Conservation (phyloP, 164 flowering plant species). For the Dillenia turbinata region DNA sequence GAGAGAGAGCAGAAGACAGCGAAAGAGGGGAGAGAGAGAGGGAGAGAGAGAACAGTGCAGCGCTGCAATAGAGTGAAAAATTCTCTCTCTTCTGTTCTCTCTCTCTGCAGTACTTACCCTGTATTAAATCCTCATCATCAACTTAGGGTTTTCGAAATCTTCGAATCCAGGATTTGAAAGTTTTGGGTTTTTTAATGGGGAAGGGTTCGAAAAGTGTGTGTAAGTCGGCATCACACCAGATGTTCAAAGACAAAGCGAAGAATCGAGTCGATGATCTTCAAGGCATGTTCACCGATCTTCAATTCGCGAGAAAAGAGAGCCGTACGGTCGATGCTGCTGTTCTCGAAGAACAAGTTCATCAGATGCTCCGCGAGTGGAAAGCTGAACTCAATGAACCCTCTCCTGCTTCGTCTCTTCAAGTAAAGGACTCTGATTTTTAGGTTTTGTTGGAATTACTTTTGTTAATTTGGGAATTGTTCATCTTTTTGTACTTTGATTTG, state of each 20-base stretch:
- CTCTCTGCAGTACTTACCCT: background rate
- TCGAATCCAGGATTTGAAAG: background rate
- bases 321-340: conserved; percentile 57
- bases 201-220: conserved; percentile 65
- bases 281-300: conserved; percentile 79
- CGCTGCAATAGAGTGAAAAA: too few relatives aligned
- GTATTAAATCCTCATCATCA: background rate
- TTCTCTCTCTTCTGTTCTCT: conserved; percentile 1
- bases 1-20: background rate
- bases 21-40: background rate
- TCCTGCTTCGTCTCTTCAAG: conserved; percentile 82
- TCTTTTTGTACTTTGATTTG: background rate
- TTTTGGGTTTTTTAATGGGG: conserved; percentile 34
- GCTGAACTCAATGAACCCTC: conserved; percentile 91
- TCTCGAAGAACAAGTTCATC: conserved; percentile 94
- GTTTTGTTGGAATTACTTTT: background rate
- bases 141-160: conserved; percentile 2
- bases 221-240: conserved; percentile 79
- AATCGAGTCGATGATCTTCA: conserved; percentile 93
- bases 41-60: too few relatives aligned
- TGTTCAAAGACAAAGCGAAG: conserved; percentile 89
- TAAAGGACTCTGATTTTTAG: conserved; percentile 2
- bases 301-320: conserved; percentile 89
- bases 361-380: conserved; percentile 97
- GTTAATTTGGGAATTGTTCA: background rate